A percentile compares a stretch with the other conserved stretches of the same genome.
Evolutionary conservation across 495 filamentous ascomycete species (phyloP).

Genomic region (Xylaria telfairii): DNA sequence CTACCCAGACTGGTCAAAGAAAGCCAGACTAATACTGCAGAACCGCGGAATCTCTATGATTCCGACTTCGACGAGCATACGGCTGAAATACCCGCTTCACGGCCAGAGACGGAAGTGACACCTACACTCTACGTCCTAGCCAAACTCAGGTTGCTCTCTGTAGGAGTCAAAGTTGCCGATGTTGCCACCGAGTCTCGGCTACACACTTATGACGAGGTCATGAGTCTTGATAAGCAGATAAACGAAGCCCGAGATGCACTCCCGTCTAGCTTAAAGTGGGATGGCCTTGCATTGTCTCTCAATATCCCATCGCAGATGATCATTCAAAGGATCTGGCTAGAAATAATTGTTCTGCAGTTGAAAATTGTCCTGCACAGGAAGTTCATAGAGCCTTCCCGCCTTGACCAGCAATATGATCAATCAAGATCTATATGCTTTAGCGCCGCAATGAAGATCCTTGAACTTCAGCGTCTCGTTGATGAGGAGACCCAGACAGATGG

Average conservation of each 20-base stretch:
- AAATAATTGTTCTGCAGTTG: conserved; percentile 37
- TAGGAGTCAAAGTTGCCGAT: conserved; percentile 48
- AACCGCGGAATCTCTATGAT: conserved; percentile 54
- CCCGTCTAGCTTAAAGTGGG: conserved; percentile 40
- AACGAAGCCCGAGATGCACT: conserved; percentile 37
- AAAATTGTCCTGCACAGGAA: conserved; percentile 42
- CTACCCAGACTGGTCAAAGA: conserved; percentile 45
- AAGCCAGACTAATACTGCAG: conserved; percentile 45
- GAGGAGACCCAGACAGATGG: conserved; percentile 42
- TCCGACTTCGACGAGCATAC: conserved; percentile 48
- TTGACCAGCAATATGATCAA: conserved; percentile 35
- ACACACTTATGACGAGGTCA: conserved; percentile 45
- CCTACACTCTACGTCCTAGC: conserved; percentile 48
- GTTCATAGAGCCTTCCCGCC: conserved; percentile 34
- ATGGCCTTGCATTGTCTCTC: conserved; percentile 43
- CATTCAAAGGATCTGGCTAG: conserved; percentile 42
- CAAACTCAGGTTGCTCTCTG: conserved; percentile 41
- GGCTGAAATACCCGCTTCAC: conserved; percentile 41
- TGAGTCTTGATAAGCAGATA: conserved; percentile 40
- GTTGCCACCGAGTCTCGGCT: conserved; percentile 31
- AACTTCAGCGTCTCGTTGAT: conserved; percentile 44
- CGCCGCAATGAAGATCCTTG: conserved; percentile 42
- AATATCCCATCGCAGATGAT: conserved; percentile 42
- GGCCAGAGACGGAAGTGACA: conserved; percentile 44
- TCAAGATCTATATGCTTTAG: conserved; percentile 39